Percentiles rank a stretch among this genome's conserved stretches.
phyloP scores from a whole-genome alignment of 352 stramenopile species.

The Phytophthora brassicae region DNA sequence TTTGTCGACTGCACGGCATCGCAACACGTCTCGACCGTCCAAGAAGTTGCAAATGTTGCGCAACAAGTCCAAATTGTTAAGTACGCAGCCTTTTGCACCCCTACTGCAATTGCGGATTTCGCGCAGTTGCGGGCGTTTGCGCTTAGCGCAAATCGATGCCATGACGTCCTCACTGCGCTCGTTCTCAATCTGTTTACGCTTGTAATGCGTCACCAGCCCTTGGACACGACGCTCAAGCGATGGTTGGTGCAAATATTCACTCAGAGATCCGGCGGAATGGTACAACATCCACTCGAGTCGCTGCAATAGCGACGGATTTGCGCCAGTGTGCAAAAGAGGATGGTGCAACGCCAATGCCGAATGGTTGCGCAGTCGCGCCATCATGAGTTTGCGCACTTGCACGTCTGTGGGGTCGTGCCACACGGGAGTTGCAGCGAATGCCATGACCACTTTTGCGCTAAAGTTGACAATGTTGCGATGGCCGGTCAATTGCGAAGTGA shows the following conservation, averaged over 20 bases:
- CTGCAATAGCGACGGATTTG: constrained; percentile 57
- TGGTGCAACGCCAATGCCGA: constrained; percentile 33
- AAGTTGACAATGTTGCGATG: constrained; percentile 5
- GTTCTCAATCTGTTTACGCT: constrained; percentile 32
- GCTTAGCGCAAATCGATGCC: constrained; percentile 18
- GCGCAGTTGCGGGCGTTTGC: constrained; percentile 14
- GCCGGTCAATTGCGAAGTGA: too few species aligned
- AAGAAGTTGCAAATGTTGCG: constrained; percentile 59
- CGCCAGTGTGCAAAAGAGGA: constrained; percentile 26
- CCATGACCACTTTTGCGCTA: background rate
- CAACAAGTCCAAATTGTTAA: constrained; percentile 61
- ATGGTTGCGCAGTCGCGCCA: constrained; percentile 43
- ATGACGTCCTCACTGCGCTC: constrained; percentile 18
- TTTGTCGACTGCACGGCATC: constrained; percentile 45
- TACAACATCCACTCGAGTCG: constrained; percentile 82
- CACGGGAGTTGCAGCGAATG: constrained; percentile 10
- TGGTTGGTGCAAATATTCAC: constrained; percentile 64
- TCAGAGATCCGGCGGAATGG: constrained; percentile 58
- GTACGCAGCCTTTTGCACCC: constrained; percentile 29
- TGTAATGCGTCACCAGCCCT: constrained; percentile 67
- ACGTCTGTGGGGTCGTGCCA: constrained; percentile 47
- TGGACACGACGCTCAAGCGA: constrained; percentile 74
- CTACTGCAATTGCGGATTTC: constrained; percentile 17
- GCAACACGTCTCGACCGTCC: constrained; percentile 49
- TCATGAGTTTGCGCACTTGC: constrained; percentile 51